phyloP scores from a whole-genome alignment of 495 filamentous ascomycete genomes.

The Penicillium salamii region DNA sequence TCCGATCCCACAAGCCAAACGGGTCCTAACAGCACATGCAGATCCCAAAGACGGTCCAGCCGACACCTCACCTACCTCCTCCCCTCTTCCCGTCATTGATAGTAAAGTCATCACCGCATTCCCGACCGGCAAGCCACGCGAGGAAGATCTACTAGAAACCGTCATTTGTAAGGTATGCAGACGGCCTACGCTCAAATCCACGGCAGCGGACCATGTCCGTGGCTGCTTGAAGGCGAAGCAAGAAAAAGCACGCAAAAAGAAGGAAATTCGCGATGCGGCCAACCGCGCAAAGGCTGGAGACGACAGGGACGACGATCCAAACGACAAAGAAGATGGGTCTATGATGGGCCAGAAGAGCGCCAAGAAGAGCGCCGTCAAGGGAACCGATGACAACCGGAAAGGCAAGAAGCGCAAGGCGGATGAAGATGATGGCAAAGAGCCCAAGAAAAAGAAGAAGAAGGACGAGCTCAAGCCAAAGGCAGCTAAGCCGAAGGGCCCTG shows the following conservation, averaged over 20 bases:
- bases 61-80: constrained; percentile 41
- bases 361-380: constrained; percentile 70
- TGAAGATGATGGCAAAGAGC: constrained; percentile 63
- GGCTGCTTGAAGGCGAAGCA: constrained; percentile 73
- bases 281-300: constrained; percentile 60
- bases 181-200: constrained; percentile 62
- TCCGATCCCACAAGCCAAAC: background rate
- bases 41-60: constrained; percentile 29
- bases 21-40: constrained; percentile 2
- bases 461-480: constrained; percentile 83
- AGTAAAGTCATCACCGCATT: constrained; percentile 67
- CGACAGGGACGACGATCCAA: constrained; percentile 58
- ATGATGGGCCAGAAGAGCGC: constrained; percentile 57
- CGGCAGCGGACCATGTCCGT: constrained; percentile 62
- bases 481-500: constrained; percentile 88
- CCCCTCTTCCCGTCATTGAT: constrained; percentile 70
- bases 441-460: constrained; percentile 93
- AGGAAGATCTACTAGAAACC: constrained; percentile 61
- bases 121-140: constrained; percentile 66
- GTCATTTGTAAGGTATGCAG: constrained; percentile 83
- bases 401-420: constrained; percentile 95
- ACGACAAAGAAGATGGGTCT: constrained; percentile 39
- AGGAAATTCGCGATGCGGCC: constrained; percentile 68
- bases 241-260: constrained; percentile 74
- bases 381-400: constrained; percentile 61